Evolutionary conservation across 2,329 filamentous ascomycete genomes (phyloP).

Genomic region (Botrytis byssoidea): DNA sequence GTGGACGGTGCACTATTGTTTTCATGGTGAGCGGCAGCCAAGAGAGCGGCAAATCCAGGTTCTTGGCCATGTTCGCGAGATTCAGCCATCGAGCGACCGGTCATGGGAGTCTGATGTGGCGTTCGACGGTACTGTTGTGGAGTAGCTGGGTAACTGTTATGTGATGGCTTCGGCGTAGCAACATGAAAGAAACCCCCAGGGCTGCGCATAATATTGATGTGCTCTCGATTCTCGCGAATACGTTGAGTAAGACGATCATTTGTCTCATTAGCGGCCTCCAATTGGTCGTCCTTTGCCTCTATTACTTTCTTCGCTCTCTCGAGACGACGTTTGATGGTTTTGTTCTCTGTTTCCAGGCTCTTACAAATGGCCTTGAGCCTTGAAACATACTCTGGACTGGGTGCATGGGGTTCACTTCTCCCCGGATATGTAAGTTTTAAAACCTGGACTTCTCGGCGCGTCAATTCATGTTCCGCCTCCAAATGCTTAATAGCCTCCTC

Average conservation of each 20-base stretch:
- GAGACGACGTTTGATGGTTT: slow-evolving; percentile 61
- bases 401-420: slow-evolving; percentile 48
- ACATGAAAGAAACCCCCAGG: slow-evolving; percentile 68
- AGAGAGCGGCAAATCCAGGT: slow-evolving; percentile 68
- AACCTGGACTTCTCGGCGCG: slow-evolving; percentile 82
- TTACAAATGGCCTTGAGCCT: slow-evolving; percentile 68
- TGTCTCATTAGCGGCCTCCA: slow-evolving; percentile 68
- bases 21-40: slow-evolving; percentile 72
- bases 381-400: slow-evolving; percentile 50
- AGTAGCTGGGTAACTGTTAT: slow-evolving; percentile 41
- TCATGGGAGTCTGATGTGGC: slow-evolving; percentile 52
- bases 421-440: slow-evolving; percentile 69
- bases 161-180: slow-evolving; percentile 53
- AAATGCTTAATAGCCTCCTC: slow-evolving; percentile 83
- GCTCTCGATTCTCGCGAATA: slow-evolving; percentile 86
- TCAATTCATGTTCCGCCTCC: slow-evolving; percentile 88
- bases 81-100: slow-evolving; percentile 38
- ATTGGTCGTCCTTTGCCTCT: slow-evolving; percentile 73
- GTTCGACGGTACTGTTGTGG: slow-evolving; percentile 46
- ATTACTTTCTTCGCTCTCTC: slow-evolving; percentile 76
- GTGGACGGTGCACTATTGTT: slow-evolving; percentile 73
- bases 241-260: slow-evolving; percentile 75
- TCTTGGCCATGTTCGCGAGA: slow-evolving; percentile 54
- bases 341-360: slow-evolving; percentile 64
- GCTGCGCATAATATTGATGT: slow-evolving; percentile 75